Conservation (phyloP, 257 asterid genomes). For the Sherardia arvensis region DNA sequence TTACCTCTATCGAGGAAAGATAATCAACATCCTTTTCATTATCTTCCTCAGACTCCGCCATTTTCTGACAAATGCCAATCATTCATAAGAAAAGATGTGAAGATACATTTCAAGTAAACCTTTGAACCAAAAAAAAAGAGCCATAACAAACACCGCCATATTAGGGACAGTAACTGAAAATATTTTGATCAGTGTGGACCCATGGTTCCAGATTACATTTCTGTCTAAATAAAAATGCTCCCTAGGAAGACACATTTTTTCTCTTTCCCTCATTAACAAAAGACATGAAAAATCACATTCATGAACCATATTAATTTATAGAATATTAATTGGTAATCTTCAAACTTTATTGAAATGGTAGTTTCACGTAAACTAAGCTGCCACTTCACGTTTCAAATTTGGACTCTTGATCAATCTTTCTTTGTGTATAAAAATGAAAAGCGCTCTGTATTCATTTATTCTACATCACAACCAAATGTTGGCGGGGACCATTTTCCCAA, state of each 20-base stretch:
- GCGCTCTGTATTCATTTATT: not conserved
- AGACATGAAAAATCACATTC: not conserved
- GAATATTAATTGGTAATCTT: not conserved
- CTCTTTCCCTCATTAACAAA: not conserved
- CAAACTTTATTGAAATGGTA: not conserved
- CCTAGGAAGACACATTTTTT: not conserved
- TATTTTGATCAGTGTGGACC: not conserved
- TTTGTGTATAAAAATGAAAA: not conserved
- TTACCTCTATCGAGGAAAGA: conserved; percentile 94
- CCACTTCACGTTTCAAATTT: not conserved
- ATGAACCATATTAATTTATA: not conserved
- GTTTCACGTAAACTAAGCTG: not conserved
- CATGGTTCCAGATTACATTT: not conserved
- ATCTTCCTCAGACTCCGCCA: conserved; percentile 54
- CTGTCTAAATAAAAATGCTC: not conserved
- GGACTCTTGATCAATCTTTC: not conserved
- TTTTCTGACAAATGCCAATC: conserved; percentile 45
- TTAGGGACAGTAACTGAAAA: not conserved
- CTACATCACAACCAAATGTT: not conserved
- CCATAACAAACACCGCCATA: not conserved
- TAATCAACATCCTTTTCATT: conserved; percentile 91
- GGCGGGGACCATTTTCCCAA: not conserved
- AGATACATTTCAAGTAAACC: too few relatives aligned
- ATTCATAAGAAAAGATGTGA: not conserved
- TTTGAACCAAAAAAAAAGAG: not conserved